Evolutionary conservation across 2,329 filamentous ascomycete genomes (phyloP).

Genomic region (Aotearoamyces nothofagi): DNA sequence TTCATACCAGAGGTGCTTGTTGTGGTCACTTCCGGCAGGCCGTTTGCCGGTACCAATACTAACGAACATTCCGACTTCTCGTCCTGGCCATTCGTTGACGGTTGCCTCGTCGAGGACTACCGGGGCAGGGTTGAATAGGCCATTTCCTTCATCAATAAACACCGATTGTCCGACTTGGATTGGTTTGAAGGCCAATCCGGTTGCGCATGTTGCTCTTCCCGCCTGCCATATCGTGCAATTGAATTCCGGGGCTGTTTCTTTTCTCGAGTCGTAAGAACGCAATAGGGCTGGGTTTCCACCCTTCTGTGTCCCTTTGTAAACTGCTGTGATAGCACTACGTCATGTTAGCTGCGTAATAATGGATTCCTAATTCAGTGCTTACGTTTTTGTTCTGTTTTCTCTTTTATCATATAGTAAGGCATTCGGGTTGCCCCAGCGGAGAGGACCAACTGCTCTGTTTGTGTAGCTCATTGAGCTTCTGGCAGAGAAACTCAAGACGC

Average conservation of each 20-base stretch:
- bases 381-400: constrained; percentile 84
- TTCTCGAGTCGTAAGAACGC: constrained; percentile 88
- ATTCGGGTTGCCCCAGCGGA: constrained; percentile 66
- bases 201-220: constrained; percentile 83
- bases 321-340: constrained; percentile 71
- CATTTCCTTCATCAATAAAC: constrained; percentile 85
- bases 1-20: constrained; percentile 79
- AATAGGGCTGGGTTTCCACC: constrained; percentile 57
- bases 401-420: constrained; percentile 77
- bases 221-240: constrained; percentile 97
- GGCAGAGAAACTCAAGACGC: constrained; percentile 66
- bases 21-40: constrained; percentile 50
- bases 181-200: constrained; percentile 87
- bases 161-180: constrained; percentile 86
- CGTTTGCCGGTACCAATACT: constrained; percentile 91
- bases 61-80: constrained; percentile 83
- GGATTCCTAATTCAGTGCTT: constrained; percentile 23
- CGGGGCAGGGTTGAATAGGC: constrained; percentile 83
- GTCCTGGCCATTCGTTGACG: constrained; percentile 86
- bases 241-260: constrained; percentile 78
- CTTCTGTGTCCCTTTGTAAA: constrained; percentile 69
- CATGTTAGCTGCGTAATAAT: constrained; percentile 8
- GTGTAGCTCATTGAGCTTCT: constrained; percentile 43
- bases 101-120: constrained; percentile 79
- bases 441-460: constrained; percentile 32